Evolutionary conservation across 2,329 filamentous ascomycete genomes (phyloP), one percentile per base, ranked within the genome.

Genomic region (Diaporthe ampelina): DNA sequence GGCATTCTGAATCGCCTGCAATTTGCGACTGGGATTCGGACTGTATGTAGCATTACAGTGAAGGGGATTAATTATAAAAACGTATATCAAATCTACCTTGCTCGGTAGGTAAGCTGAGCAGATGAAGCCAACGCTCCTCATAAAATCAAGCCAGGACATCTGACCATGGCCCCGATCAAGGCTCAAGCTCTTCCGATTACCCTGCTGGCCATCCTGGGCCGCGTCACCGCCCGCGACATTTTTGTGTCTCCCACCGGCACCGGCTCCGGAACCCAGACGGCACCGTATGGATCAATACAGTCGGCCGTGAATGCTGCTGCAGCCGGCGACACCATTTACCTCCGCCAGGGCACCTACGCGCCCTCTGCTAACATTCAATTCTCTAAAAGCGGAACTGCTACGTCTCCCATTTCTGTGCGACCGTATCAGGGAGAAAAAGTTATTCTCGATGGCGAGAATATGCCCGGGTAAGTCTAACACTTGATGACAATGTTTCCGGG

Each of bases 321-420:
- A 17, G 84, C 86, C 37, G 86, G 86, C 11, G 86, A 87, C 74
- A 85, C 81, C 7, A 86, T 88, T 50, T 84, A 85, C 61, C 80
- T 88, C 7, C 83, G 84, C 7, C 83, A 79, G 11, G 85, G 85
- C 19, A 86, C 84, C 5, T 88, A 88, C 79, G 79, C 81, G 54
- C 84, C 83, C 0, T 84, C 84, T 0, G 83, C 82, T 45, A 88
- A 88, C 77, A 86, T 88, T 54, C 85, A 88, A 77, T 82, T 88
- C 78, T 84, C 80, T 48, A 85, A 84, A 69, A 84, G 82, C 52
- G 86, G 86, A 35, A 85, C 83, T 1, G 76, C 80, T 21, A 80
- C 82, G 0, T 78, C 81, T 43, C 58, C 58, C 24, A 61, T 61
- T 15, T 61, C 58, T 21, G 58, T 61, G 58, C n/a, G 37, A 45